Conservation (phyloP, 23 red algal species). For the Gracilaria domingensis region DNA sequence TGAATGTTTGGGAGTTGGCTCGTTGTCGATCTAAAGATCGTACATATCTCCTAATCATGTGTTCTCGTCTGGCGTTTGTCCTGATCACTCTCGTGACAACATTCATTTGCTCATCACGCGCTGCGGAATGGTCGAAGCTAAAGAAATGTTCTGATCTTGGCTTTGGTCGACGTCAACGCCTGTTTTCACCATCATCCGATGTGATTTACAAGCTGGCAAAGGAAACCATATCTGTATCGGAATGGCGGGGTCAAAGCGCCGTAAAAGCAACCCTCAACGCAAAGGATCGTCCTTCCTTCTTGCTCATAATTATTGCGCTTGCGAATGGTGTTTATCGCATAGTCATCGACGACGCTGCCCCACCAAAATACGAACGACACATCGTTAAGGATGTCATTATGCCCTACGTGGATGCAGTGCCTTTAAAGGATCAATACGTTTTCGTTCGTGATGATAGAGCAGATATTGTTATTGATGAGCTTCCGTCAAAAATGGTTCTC, state of each 20-base stretch:
- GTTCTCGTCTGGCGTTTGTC: background rate
- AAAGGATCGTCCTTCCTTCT: constrained; percentile 34
- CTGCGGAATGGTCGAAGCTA: constrained; percentile 69
- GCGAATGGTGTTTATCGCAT: constrained; percentile 54
- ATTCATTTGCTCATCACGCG: constrained; percentile 3
- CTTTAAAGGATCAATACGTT: constrained; percentile 2
- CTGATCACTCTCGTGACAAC: background rate
- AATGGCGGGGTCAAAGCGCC: constrained; percentile 49
- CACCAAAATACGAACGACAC: constrained; percentile 18
- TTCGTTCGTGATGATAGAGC: constrained; percentile 4
- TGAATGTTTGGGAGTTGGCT: constrained; percentile 12
- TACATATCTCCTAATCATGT: background rate
- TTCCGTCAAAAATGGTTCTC: constrained; percentile 21
- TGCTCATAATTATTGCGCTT: constrained; percentile 33
- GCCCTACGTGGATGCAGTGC: constrained; percentile 14
- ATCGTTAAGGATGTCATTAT: constrained; percentile 48
- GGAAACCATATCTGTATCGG: constrained; percentile 17
- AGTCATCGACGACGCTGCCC: constrained; percentile 28
- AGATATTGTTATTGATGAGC: constrained; percentile 25
- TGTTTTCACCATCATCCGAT: constrained; percentile 5
- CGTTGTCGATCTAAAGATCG: background rate
- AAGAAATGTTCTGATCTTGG: constrained; percentile 63
- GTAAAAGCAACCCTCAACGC: constrained; percentile 34
- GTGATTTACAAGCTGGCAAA: constrained; percentile 20
- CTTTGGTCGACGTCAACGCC: constrained; percentile 75